Percentiles rank a stretch among this genome's conserved stretches.
These are phyloP conservation scores for Pestalotiopsis sp. DNA, from an alignment of 2,329 filamentous ascomycete genomes.

Conservation along the genomic window DNA sequence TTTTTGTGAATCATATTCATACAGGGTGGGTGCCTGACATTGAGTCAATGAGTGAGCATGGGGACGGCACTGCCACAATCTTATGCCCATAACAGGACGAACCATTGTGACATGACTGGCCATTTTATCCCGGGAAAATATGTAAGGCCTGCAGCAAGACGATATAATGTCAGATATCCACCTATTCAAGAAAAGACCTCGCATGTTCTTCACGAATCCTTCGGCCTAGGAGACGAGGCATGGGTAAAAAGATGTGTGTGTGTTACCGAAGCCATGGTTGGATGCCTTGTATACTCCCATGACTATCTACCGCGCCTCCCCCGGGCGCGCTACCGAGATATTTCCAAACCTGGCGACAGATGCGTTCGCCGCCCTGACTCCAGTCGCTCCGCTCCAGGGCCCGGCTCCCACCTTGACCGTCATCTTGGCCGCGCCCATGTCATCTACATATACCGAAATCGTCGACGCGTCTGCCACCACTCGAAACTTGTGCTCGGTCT, in stretches of 20 bases:
- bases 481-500: not conserved
- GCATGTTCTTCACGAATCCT: not conserved
- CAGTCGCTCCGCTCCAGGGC: not conserved
- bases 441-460: not conserved
- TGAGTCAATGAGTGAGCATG: not conserved
- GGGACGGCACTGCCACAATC: not conserved
- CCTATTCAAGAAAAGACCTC: not conserved
- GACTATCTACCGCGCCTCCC: not conserved
- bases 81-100: not conserved
- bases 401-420: not conserved
- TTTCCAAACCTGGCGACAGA: conserved; percentile 3
- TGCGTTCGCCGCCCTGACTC: not conserved
- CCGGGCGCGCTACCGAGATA: not conserved
- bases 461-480: not conserved
- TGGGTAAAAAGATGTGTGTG: not conserved
- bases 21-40: not conserved
- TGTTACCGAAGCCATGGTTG: not conserved
- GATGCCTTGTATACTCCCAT: not conserved
- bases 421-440: conserved; percentile 4
- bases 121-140: not conserved
- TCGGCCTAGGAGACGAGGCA: not conserved
- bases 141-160: not conserved
- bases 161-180: not conserved
- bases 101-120: not conserved
- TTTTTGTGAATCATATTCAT: not conserved